Conservation (phyloP, 1,284 basidiomycete genomes). For the Veloporphyrellus conicus region DNA sequence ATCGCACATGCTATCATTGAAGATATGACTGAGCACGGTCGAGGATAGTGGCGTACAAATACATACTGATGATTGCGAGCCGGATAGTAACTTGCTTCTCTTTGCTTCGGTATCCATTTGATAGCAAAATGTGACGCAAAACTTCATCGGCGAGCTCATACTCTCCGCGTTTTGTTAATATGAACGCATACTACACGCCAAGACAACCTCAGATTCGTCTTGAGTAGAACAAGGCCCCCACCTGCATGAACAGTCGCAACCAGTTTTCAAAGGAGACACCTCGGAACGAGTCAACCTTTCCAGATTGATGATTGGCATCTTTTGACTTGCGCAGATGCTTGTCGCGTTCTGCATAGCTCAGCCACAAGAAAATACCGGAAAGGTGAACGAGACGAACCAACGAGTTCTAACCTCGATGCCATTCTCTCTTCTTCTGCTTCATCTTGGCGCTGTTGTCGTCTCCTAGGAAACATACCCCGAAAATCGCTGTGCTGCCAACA, state of each 20-base stretch:
- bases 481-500: constrained; percentile 45
- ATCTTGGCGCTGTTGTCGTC: constrained; percentile 40
- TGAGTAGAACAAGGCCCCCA: constrained; percentile 32
- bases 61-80: constrained; percentile 66
- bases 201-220: not conserved
- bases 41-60: not conserved
- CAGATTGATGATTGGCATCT: constrained; percentile 32
- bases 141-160: constrained; percentile 75
- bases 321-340: constrained; percentile 38
- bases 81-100: constrained; percentile 68
- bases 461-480: constrained; percentile 62
- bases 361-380: not conserved
- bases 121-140: constrained; percentile 72
- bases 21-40: not conserved
- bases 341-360: constrained; percentile 44
- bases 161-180: constrained; percentile 63
- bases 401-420: constrained; percentile 68
- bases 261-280: constrained; percentile 84
- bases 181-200: constrained; percentile 71
- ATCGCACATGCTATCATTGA: constrained; percentile 63
- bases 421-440: constrained; percentile 70
- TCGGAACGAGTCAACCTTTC: constrained; percentile 63
- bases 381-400: constrained; percentile 48
- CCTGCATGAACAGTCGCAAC: constrained; percentile 83
- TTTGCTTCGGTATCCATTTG: constrained; percentile 70